Conservation (phyloP, 2,329 filamentous ascomycete genomes). For the Pyrenophora tritici-repentis region DNA sequence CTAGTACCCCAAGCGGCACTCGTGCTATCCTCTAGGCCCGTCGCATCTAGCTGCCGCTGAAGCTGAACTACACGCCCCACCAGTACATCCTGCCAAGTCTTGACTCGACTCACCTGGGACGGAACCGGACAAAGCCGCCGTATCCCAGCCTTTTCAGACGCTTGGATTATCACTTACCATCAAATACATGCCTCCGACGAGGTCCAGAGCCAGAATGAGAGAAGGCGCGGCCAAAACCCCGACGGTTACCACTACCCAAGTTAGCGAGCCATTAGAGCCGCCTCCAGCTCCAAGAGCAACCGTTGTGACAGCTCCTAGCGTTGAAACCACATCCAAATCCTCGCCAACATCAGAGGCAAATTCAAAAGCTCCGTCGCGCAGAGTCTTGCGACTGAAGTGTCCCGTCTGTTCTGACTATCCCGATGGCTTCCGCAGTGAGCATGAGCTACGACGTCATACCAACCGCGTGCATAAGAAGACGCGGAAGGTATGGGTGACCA, state of each 20-base stretch:
- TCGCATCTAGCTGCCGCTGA: slow-evolving; percentile 37
- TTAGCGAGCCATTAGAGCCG: slow-evolving; percentile 32
- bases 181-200: slow-evolving; percentile 42
- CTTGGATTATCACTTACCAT: slow-evolving; percentile 6
- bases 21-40: slow-evolving; percentile 22
- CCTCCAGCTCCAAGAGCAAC: slow-evolving; percentile 35
- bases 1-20: slow-evolving; percentile 25
- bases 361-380: slow-evolving; percentile 40
- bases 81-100: slow-evolving; percentile 28
- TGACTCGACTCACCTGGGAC: slow-evolving; percentile 22
- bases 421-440: slow-evolving; percentile 81
- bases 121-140: slow-evolving; percentile 11
- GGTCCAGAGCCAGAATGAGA: slow-evolving; percentile 44
- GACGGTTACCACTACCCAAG: slow-evolving; percentile 26
- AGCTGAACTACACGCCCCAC: slow-evolving; percentile 38
- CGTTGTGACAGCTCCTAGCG: slow-evolving; percentile 34
- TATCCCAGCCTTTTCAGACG: slow-evolving; percentile 19
- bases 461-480: slow-evolving; percentile 68
- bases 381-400: slow-evolving; percentile 56
- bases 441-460: slow-evolving; percentile 65
- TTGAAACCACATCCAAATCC: slow-evolving; percentile 35
- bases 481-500: slow-evolving; percentile 68
- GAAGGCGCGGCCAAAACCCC: slow-evolving; percentile 31
- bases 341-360: slow-evolving; percentile 39
- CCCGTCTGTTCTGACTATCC: slow-evolving; percentile 71